Base-by-base conservation (phyloP, 2,329 filamentous ascomycete genomes). In the Aspergillus aculeatinus region DNA sequence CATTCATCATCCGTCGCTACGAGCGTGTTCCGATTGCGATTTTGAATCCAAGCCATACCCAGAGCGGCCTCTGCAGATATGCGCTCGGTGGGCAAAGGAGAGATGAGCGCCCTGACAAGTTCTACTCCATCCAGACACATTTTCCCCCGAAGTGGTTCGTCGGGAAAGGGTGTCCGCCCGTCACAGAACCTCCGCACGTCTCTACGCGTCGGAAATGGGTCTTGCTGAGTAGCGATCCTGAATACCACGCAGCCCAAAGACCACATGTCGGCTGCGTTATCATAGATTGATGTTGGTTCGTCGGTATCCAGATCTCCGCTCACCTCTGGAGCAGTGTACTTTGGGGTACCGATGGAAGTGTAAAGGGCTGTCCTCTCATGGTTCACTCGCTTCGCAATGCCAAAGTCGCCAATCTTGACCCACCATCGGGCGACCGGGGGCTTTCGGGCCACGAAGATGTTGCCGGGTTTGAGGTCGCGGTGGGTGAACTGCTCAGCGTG, bases 361-460 rank as follows among this genome's bases (percentile, higher is more conserved):
- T 51, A 31, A 3, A 51, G 49, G 10, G 49, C 49, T 2, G 23
- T 51, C n/a, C n/a, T 7, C 21, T 51, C 49, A 19, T 27, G 21
- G 25, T 51, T 51, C 25, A 51, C 49, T 14, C 49, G 49, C 16
- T 51, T 51, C 5, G 49, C 27, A 11, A 51, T 51, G 25, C 49
- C 49, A 5, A 51, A 51, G 33, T 51, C 49, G n/a, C 49, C 49
- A 21, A 51, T 51, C 33, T 51, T 51, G 11, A 51, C 49, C 49
- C 49, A 51, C 49, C 49, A 51, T n/a, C 33, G 27, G 21, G 49
- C 21, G 5, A 5, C 9, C 12, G 49, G 49, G 12, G 49, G 49
- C 9, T 51, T 51, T 14, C 27, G 49, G 23, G 29, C 49, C 10
- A 51, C 49, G 12, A 51, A 51, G 21, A 51, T 51, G 21, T 51